Conservation (phyloP, 2,329 filamentous ascomycete species). For the Nemania serpens region DNA sequence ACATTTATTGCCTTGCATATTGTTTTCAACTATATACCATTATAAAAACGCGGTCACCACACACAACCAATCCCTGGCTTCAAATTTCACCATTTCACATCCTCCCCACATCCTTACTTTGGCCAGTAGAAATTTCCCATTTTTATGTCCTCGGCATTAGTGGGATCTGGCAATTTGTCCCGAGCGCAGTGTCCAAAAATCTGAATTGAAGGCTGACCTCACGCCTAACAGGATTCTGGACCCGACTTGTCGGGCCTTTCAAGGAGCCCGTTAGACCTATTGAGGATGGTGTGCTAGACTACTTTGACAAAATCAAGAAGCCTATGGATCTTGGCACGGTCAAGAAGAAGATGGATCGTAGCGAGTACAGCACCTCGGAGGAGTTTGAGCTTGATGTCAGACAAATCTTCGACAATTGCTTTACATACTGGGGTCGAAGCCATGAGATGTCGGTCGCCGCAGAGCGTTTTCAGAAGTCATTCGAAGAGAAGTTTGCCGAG, state of each 20-base stretch:
- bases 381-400: slow-evolving; percentile 63
- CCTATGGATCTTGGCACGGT: slow-evolving; percentile 67
- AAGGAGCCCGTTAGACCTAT: slow-evolving; percentile 62
- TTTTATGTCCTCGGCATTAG: no score
- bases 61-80: no score
- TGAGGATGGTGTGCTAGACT: slow-evolving; percentile 64
- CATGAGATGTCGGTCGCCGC: slow-evolving; percentile 58
- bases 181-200: not conserved
- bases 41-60: no score
- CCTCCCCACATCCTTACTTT: not conserved
- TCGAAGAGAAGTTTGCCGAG: slow-evolving; percentile 62
- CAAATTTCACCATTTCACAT: not conserved
- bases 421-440: slow-evolving; percentile 56
- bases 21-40: no score
- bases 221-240: slow-evolving; percentile 62
- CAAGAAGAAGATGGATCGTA: slow-evolving; percentile 62
- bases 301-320: slow-evolving; percentile 62
- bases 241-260: slow-evolving; percentile 66
- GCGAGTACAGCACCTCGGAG: slow-evolving; percentile 55
- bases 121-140: not conserved
- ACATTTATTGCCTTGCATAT: no score
- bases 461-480: slow-evolving; percentile 61
- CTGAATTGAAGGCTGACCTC: slow-evolving; percentile 6
- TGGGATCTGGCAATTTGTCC: not conserved
- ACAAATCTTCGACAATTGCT: slow-evolving; percentile 67